phyloP scores from a whole-genome alignment of 805 yeast genomes.

The Metschnikowia picachoensis region DNA sequence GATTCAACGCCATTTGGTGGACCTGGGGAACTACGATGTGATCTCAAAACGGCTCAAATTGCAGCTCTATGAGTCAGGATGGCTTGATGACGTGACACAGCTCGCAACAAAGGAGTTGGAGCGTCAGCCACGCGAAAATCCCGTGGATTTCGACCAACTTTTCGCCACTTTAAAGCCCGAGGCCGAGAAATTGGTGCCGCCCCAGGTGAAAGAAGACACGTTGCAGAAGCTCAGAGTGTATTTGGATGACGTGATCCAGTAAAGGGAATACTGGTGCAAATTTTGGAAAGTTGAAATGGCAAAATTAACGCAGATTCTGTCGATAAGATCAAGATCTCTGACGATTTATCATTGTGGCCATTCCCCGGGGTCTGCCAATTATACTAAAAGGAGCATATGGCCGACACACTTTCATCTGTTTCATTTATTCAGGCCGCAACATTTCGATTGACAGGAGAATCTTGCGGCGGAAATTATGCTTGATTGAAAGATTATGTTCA shows the following conservation, averaged over 20 bases:
- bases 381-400: too few relatives aligned
- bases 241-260: slow-evolving; percentile 37
- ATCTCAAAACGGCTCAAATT: slow-evolving; percentile 61
- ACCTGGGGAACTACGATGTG: slow-evolving; percentile 77
- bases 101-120: slow-evolving; percentile 50
- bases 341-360: too few relatives aligned
- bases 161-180: slow-evolving; percentile 53
- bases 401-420: too few relatives aligned
- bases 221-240: slow-evolving; percentile 56
- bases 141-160: slow-evolving; percentile 50
- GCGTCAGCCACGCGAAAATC: slow-evolving; percentile 29
- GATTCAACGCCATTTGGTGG: slow-evolving; percentile 66
- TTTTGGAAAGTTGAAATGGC: too few relatives aligned
- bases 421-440: too few relatives aligned
- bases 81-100: slow-evolving; percentile 73
- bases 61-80: slow-evolving; percentile 71
- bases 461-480: too few relatives aligned
- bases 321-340: too few relatives aligned
- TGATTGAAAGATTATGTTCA: too few relatives aligned
- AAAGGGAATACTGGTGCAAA: not conserved
- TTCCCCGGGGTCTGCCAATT: too few relatives aligned
- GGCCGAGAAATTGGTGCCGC: slow-evolving; percentile 72
- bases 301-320: too few relatives aligned
- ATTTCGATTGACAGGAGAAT: too few relatives aligned
- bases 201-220: slow-evolving; percentile 55